Evolutionary conservation across 2,329 filamentous ascomycete genomes (phyloP), one percentile per base, ranked within the genome.

Genomic region (Fusarium sp.): DNA sequence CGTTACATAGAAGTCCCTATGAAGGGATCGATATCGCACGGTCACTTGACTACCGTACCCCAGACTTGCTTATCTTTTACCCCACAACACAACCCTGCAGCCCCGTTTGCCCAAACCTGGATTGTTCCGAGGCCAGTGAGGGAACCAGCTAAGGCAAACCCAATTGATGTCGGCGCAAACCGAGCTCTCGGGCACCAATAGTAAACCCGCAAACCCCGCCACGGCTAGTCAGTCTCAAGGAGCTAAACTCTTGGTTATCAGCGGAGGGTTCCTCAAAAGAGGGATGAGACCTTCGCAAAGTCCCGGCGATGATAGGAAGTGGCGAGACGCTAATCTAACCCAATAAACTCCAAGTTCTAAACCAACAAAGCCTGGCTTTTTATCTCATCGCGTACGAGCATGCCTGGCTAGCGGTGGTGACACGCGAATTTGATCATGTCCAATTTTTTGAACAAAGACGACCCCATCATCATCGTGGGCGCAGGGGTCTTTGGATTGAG

Each of bases 401-500:
- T 24, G 22, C 22, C 22, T 24, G 22, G 22, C 22, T 24, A 24
- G 22, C 22, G 22, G 22, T 24, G 6, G 4, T 24, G 22, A 24
- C 22, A 6, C 22, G 22, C 22, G 22, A 24, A 24, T 24, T 24
- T n/a, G 9, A 36, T n/a, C 39, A 58, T 58, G 48, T 24, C 46
- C 8, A 6, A 11, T 17, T 7, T 9, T 2, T 8, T 45, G 31
- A 34, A 26, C 7, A 69, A 65, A 42, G 15, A 45, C 20, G 63
- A 70, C 11, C 36, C 40, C 6, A 58, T 71, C 15, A 18, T 63
- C 26, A 63, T 70, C 14, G 60, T n/a, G n/a, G n/a, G n/a, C n/a
- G n/a, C n/a, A n/a, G n/a, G n/a, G n/a, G n/a, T n/a, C n/a, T n/a
- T n/a, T 70, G 79, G 80, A 4, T 75, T 79, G 6, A 77, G 78